These are phyloP conservation scores for Fusarium protoensiforme DNA, from an alignment of 2,329 filamentous ascomycete genomes.

Conservation along the genomic window DNA sequence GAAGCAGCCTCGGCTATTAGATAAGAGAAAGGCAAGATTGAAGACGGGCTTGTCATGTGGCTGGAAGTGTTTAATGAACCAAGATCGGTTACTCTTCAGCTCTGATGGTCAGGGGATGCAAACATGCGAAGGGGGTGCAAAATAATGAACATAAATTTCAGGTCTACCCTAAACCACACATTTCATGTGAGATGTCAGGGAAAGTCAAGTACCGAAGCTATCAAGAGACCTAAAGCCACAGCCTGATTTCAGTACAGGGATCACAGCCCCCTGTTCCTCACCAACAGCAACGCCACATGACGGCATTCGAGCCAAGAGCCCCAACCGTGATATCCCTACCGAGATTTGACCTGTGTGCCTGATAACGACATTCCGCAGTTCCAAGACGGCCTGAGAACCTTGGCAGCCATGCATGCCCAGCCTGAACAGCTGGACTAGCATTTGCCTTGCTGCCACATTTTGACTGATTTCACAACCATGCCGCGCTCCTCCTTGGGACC, in stretches of 20 bases:
- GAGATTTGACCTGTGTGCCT: not conserved
- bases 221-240: not conserved
- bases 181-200: not conserved
- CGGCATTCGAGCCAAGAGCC: not conserved
- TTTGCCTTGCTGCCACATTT: conserved; percentile 56
- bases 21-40: not conserved
- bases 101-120: not conserved
- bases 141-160: not conserved
- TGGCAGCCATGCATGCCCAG: not conserved
- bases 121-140: not conserved
- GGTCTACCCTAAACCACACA: not conserved
- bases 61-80: not conserved
- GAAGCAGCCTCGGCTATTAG: not conserved
- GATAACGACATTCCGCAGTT: not conserved
- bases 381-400: not conserved
- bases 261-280: not conserved
- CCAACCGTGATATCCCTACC: not conserved
- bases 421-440: conserved; percentile 18
- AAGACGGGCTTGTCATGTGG: not conserved
- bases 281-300: not conserved
- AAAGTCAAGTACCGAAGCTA: not conserved
- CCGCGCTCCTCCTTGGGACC: conserved; percentile 45
- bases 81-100: not conserved
- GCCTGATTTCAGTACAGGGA: not conserved
- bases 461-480: conserved; percentile 57